These are phyloP conservation scores for Colletotrichum noveboracense DNA, from an alignment of 2,329 filamentous ascomycete genomes.

Conservation along the genomic window DNA sequence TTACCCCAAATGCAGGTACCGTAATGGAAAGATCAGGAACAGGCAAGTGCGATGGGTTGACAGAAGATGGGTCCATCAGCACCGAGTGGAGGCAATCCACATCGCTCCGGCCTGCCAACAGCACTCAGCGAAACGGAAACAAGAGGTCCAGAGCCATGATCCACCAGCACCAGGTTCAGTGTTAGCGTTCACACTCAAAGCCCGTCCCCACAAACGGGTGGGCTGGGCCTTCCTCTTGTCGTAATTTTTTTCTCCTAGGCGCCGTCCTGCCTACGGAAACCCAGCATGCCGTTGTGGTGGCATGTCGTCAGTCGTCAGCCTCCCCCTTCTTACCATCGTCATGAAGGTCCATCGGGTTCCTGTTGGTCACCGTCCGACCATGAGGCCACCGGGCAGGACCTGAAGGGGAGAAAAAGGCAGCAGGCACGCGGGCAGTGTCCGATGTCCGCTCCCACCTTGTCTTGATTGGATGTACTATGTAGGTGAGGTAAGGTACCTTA, in stretches of 20 bases:
- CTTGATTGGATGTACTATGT: background rate
- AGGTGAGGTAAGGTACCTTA: background rate
- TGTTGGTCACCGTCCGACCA: background rate
- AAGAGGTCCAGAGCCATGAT: background rate
- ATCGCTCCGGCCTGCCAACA: background rate
- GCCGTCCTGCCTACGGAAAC: background rate
- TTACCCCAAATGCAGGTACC: background rate
- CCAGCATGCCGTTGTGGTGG: background rate
- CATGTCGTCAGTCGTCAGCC: background rate
- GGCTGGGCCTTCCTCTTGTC: background rate
- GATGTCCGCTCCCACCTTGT: background rate
- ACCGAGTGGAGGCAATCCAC: background rate
- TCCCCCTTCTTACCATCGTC: background rate
- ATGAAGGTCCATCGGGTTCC: background rate
- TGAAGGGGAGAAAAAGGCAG: background rate
- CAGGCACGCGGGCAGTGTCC: background rate
- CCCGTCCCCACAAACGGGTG: background rate
- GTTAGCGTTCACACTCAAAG: background rate
- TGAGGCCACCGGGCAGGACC: background rate
- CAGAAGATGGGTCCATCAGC: constrained; percentile 1
- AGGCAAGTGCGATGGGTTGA: constrained; percentile 2
- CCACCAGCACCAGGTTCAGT: too few species aligned
- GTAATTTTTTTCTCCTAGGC: background rate
- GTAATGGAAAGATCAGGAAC: background rate
- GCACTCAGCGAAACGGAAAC: background rate